Evolutionary conservation across 805 yeast species (phyloP), one percentile per base, ranked within the genome.

Genomic region (Candida pseudofarinosa): DNA sequence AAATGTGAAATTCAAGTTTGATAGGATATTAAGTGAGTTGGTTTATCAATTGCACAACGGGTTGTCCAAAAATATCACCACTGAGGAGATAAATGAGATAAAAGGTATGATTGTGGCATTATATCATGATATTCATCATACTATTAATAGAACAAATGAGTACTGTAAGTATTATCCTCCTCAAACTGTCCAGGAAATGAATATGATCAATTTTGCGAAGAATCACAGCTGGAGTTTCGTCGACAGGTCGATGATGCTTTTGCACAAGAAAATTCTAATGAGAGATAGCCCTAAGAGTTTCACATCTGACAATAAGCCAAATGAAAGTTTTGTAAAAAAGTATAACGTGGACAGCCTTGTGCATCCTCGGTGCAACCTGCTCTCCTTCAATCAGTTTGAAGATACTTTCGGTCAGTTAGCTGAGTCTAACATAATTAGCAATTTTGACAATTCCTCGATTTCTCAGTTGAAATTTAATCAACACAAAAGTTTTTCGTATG

Each of bases 1-100:
- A 55, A 78, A 77, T 45, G 76, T 79, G 3, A 78, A 78, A 48
- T 79, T 74, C 55, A 67, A 73, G 51, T 80, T 70, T 49, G 73
- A 73, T 44, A 54, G 74, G 15, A 71, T 80, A 13, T 56, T 79
- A 43, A 78, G 79, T 55, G 81, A 77, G 45, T 60, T 80, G 48
- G 79, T 78, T 1, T 66, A 67, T 46, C 68, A 69, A 17, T 67
- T 77, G 15, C 75, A 79, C 53, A 80, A 80, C 40, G 75, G 73
- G 7, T 55, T 67, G 1, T 62, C 79, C 2, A 63, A 67, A 19
- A 64, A 70, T 34, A 63, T 75, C 36, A 63, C 76, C 3, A 56
- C 58, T 30, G 62, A 58, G 38, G 77, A 72, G 41, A 65, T 77
- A 37, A 67, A 69, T 40, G 65, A 65, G 16, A 59, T 79, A 42